phyloP scores from a whole-genome alignment of 2,329 filamentous ascomycete species.

The Trichoderma sp. region DNA sequence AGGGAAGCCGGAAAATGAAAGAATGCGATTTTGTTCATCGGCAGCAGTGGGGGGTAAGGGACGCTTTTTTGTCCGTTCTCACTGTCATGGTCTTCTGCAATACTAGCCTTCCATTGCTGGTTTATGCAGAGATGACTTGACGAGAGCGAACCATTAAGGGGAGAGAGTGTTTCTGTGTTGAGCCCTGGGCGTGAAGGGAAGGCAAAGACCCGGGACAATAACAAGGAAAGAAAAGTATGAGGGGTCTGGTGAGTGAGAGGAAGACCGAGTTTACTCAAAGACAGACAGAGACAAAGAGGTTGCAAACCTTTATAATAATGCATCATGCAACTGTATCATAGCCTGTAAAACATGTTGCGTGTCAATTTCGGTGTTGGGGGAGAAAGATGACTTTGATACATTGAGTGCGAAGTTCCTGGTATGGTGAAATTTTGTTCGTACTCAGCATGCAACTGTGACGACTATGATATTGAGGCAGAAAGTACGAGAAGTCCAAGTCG shows the following conservation, averaged over 20 bases:
- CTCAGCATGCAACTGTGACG: no score
- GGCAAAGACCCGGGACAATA: background rate
- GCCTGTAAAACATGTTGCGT: constrained; percentile 4
- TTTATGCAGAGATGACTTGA: no score
- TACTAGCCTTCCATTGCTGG: background rate
- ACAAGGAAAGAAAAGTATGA: background rate
- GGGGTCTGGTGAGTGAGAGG: background rate
- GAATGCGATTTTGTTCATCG: constrained; percentile 10
- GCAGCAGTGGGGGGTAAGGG: background rate
- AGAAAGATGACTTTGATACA: background rate
- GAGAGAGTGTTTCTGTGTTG: background rate
- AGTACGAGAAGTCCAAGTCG: background rate
- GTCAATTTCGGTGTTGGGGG: background rate
- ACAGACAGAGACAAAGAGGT: background rate
- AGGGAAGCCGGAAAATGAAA: constrained; percentile 5
- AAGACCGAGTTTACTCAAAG: no score
- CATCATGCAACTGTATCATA: constrained; percentile 32
- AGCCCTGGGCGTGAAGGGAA: background rate
- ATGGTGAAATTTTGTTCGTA: background rate
- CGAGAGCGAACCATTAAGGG: no score
- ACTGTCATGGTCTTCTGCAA: background rate
- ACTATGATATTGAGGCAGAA: no score
- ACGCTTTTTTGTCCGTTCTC: background rate
- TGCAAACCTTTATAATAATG: constrained; percentile 17
- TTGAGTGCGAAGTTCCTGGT: background rate